Percentiles rank a stretch among this genome's conserved stretches.
Conservation (phyloP, 176 grass and related monocot genomes). For the Lolium perenne region DNA sequence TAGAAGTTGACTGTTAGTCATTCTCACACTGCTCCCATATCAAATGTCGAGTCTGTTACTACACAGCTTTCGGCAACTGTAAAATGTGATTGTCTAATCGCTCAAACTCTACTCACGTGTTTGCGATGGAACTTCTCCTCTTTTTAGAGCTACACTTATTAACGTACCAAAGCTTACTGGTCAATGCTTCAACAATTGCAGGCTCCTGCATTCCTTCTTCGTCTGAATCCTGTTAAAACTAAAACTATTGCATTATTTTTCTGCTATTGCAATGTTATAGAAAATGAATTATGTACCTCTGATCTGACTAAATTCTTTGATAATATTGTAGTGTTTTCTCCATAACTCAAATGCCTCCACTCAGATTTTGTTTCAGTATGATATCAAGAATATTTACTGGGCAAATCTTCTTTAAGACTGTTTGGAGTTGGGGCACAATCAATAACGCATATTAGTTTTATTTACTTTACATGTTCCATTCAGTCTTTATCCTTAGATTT, state of each 20-base stretch:
- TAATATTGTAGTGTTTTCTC: background rate
- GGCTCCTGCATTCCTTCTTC: background rate
- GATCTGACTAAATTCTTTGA: background rate
- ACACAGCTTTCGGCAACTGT: background rate
- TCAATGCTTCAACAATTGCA: background rate
- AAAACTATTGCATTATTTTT: background rate
- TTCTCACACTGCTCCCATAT: background rate
- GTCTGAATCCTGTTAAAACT: background rate
- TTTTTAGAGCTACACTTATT: background rate
- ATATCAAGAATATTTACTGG: background rate
- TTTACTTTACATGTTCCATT: background rate
- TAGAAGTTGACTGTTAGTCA: background rate
- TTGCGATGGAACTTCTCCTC: background rate
- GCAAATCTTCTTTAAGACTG: background rate
- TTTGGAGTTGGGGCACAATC: background rate
- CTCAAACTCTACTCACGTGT: background rate
- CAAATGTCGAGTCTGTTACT: background rate
- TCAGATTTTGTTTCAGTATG: background rate
- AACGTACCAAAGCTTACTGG: background rate
- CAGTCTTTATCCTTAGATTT: background rate
- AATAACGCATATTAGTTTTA: background rate
- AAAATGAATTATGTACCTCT: background rate
- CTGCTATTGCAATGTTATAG: background rate
- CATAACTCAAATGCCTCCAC: background rate
- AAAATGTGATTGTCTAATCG: slow-evolving; percentile 19